A percentile compares a stretch with the other conserved stretches of the same genome.
These are phyloP conservation scores for Talaromyces sp. DNA, from an alignment of 2,329 filamentous ascomycete genomes.

Conservation along the genomic window DNA sequence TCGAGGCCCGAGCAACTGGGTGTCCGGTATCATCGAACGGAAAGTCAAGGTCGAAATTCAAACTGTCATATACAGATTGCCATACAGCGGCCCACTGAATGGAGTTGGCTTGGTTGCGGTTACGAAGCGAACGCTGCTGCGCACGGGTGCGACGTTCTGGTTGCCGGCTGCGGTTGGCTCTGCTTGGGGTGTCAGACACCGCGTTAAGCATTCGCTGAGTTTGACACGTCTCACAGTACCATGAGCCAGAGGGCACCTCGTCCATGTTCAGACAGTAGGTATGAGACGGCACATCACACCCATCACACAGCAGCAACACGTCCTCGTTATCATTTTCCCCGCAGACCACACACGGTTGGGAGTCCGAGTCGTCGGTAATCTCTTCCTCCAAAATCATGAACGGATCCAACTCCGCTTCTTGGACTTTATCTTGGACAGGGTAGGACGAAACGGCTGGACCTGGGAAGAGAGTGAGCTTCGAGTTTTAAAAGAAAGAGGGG, in stretches of 20 bases:
- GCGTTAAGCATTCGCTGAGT: slow-evolving; percentile 39
- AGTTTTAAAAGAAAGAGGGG: slow-evolving; percentile 7
- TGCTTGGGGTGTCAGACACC: slow-evolving; percentile 30
- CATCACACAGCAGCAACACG: slow-evolving; percentile 81
- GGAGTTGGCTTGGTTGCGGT: slow-evolving; percentile 37
- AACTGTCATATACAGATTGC: slow-evolving; percentile 79
- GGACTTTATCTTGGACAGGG: slow-evolving; percentile 48
- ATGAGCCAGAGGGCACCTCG: slow-evolving; percentile 67
- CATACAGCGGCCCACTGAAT: slow-evolving; percentile 72
- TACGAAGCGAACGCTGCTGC: slow-evolving; percentile 38
- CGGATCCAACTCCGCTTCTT: slow-evolving; percentile 78
- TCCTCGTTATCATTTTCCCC: slow-evolving; percentile 75
- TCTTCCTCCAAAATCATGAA: slow-evolving; percentile 62
- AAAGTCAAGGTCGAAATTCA: slow-evolving; percentile 76
- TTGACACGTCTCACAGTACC: slow-evolving; percentile 85
- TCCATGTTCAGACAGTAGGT: slow-evolving; percentile 86
- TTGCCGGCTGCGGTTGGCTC: slow-evolving; percentile 32
- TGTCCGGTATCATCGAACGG: slow-evolving; percentile 71
- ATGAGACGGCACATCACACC: slow-evolving; percentile 84
- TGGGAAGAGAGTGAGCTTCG: slow-evolving; percentile 22
- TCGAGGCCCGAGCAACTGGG: slow-evolving; percentile 22
- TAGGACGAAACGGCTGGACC: slow-evolving; percentile 56
- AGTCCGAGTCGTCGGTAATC: slow-evolving; percentile 59
- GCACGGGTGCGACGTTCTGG: slow-evolving; percentile 45
- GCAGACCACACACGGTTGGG: slow-evolving; percentile 78